These are phyloP conservation scores for Porcisia hertigi DNA, from an alignment of 208 protist species.

Conservation along the genomic window DNA sequence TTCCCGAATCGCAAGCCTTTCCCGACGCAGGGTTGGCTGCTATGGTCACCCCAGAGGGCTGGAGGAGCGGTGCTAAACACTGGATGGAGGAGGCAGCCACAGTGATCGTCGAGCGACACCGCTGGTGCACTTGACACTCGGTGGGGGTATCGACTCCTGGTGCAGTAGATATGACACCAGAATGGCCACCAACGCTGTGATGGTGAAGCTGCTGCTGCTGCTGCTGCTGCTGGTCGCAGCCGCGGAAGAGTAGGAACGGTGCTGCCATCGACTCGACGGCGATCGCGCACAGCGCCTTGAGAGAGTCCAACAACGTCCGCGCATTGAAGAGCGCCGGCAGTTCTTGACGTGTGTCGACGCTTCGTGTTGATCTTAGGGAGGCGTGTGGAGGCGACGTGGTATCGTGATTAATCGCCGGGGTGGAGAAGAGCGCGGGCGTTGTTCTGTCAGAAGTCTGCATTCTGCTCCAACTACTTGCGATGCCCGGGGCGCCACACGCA, in stretches of 20 bases:
- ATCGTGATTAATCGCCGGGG: too few species aligned
- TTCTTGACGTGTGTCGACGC: neutral
- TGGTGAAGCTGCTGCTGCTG: neutral
- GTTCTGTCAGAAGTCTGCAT: neutral
- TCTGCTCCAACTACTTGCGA: neutral
- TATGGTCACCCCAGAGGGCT: neutral
- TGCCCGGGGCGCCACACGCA: neutral
- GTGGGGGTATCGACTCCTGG: neutral
- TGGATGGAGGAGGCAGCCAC: neutral
- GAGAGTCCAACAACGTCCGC: constrained; percentile 14
- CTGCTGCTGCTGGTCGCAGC: neutral
- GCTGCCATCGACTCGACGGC: constrained; percentile 16
- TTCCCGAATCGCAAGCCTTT: neutral
- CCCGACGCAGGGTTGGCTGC: neutral
- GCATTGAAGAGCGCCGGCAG: constrained; percentile 4
- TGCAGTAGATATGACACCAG: neutral
- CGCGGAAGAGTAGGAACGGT: constrained; percentile 19
- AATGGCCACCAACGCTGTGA: neutral
- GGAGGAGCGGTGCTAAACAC: neutral
- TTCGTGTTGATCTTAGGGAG: neutral
- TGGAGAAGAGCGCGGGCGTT: neutral
- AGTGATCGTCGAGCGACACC: neutral
- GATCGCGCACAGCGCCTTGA: neutral
- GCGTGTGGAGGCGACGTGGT: neutral
- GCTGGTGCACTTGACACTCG: neutral